phyloP scores from a whole-genome alignment of 1,284 basidiomycete species.

The Irpex sp. region DNA sequence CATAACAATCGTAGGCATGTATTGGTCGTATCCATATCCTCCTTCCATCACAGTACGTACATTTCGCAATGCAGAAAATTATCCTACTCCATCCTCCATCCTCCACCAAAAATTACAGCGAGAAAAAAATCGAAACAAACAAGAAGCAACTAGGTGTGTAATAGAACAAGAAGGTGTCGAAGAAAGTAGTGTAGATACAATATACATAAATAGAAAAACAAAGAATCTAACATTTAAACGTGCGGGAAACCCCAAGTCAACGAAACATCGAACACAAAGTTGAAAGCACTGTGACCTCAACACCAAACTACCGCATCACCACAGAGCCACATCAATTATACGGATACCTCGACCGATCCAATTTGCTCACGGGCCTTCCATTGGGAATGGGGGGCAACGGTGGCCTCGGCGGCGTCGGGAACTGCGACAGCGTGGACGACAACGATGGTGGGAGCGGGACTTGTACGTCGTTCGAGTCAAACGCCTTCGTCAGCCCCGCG shows the following conservation, averaged over 20 bases:
- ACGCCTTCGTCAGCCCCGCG: slow-evolving; percentile 5
- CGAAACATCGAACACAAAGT: no score
- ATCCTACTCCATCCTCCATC: neutral
- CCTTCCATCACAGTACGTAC: neutral
- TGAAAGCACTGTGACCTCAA: no score
- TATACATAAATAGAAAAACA: no score
- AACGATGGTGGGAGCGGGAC: slow-evolving; percentile 7
- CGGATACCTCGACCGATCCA: slow-evolving; percentile 36
- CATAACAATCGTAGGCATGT: neutral
- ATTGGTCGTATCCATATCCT: neutral
- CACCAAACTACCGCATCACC: no score
- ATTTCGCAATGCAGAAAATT: neutral
- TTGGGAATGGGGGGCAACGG: slow-evolving; percentile 30
- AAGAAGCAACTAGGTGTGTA: neutral
- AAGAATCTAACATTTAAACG: no score
- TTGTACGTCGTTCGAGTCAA: slow-evolving; percentile 3
- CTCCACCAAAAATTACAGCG: no score
- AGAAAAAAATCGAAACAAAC: neutral
- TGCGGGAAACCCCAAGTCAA: no score
- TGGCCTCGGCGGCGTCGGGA: slow-evolving; percentile 39
- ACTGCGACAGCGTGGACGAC: slow-evolving; percentile 27
- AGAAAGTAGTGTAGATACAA: neutral
- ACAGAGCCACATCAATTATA: slow-evolving; percentile 22
- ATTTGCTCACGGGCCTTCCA: slow-evolving; percentile 25
- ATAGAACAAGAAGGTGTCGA: neutral